Conservation (phyloP, 306 rosid genomes). For the Gastrolobium villosum region DNA sequence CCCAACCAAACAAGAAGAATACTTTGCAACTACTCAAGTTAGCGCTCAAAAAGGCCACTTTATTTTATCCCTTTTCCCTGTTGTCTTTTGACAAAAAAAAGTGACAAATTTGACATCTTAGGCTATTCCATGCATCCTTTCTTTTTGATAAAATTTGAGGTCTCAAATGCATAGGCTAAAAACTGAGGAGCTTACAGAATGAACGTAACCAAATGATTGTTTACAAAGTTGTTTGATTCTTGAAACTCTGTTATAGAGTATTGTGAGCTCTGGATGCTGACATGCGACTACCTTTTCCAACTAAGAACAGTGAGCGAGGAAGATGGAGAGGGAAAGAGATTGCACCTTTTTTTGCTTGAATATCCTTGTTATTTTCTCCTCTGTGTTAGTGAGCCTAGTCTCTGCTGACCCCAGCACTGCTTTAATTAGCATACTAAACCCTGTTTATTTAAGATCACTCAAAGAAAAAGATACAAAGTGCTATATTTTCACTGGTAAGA, state of each 20-base stretch:
- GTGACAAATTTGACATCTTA: neutral
- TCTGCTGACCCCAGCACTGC: no score
- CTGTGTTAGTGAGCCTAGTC: no score
- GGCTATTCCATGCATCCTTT: neutral
- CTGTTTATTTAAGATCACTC: neutral
- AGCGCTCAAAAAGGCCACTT: slow-evolving; percentile 3
- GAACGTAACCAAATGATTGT: neutral
- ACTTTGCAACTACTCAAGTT: neutral
- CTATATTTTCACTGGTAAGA: neutral
- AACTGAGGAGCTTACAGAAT: slow-evolving; percentile 17
- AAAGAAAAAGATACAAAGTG: neutral
- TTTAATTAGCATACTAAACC: neutral
- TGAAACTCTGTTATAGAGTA: neutral
- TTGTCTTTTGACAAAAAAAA: slow-evolving; percentile 12
- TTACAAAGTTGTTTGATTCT: neutral
- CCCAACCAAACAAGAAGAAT: neutral
- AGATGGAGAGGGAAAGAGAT: slow-evolving; percentile 6
- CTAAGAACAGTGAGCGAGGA: neutral
- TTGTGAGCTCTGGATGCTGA: slow-evolving; percentile 21
- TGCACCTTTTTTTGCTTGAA: slow-evolving; percentile 7
- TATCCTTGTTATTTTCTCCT: slow-evolving; percentile 7
- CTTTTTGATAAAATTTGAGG: neutral
- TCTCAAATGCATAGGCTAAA: slow-evolving; percentile 3
- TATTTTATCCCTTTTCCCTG: neutral
- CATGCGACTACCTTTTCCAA: slow-evolving; percentile 15